Evolutionary conservation across 768 basidiomycete species (phyloP).

Genomic region (Mycena kentingensis): DNA sequence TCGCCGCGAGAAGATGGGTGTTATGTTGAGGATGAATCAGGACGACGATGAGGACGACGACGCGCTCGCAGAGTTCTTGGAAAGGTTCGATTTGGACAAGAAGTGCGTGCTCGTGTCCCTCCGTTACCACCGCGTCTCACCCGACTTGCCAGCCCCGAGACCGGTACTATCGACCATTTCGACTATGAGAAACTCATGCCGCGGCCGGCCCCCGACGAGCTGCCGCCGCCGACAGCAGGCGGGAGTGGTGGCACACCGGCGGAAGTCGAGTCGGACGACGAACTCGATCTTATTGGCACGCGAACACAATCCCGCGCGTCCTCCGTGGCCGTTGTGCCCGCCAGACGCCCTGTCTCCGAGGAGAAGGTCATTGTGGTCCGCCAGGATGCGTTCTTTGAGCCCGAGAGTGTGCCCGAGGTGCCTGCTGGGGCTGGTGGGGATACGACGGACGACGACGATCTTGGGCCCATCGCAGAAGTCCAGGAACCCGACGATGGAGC

Average conservation of each 20-base stretch:
- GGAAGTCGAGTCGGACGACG: constrained; percentile 30
- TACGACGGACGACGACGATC: constrained; percentile 20
- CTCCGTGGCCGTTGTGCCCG: constrained; percentile 5
- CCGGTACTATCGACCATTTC: constrained; percentile 43
- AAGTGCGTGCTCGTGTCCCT: constrained; percentile 20
- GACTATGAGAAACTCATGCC: constrained; percentile 19
- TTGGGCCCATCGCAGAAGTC: constrained; percentile 15
- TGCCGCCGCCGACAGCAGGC: constrained; percentile 17
- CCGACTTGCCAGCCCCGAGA: constrained; percentile 40
- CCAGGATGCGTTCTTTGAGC: constrained; percentile 12
- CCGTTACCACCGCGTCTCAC: constrained; percentile 2
- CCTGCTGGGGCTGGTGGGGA: constrained; percentile 9
- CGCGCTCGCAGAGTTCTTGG: constrained; percentile 54
- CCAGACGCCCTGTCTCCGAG: constrained; percentile 2
- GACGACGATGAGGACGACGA: constrained; percentile 38
- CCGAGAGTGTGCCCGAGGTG: constrained; percentile 10
- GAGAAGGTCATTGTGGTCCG: constrained; percentile 14
- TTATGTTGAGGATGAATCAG: constrained; percentile 40
- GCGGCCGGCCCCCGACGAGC: constrained; percentile 1
- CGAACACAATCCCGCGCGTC: constrained; percentile 16
- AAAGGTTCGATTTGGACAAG: constrained; percentile 52
- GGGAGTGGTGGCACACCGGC: constrained; percentile 18
- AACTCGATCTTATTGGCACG: constrained; percentile 42
- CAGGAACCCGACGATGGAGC: neutral
- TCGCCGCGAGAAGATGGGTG: constrained; percentile 48